A percentile compares a stretch with the other conserved stretches of the same genome.
Evolutionary conservation across 441 rosid species (phyloP).

Genomic region (Arabidopsis hybrid): DNA sequence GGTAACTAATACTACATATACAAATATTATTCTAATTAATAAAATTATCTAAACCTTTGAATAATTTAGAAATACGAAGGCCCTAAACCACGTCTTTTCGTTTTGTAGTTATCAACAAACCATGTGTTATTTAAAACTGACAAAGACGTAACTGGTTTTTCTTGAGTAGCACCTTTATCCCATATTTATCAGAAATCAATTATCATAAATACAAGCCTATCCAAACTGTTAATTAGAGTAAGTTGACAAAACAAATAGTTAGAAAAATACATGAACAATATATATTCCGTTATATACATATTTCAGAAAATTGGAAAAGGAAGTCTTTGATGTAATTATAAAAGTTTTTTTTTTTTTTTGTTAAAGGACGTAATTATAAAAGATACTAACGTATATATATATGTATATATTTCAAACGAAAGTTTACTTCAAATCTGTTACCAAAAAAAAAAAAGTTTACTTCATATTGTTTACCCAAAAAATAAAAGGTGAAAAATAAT

Average conservation of each 20-base stretch:
- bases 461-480: too few species aligned
- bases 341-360: not conserved
- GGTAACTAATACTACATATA: not conserved
- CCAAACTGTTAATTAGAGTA: not conserved
- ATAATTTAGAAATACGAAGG: not conserved
- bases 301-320: not conserved
- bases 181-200: not conserved
- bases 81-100: not conserved
- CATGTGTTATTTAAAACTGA: not conserved
- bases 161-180: not conserved
- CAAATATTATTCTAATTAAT: not conserved
- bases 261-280: not conserved
- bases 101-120: not conserved
- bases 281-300: not conserved
- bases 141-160: not conserved
- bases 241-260: not conserved
- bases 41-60: not conserved
- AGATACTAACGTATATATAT: not conserved
- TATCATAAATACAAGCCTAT: not conserved
- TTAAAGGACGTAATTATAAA: not conserved
- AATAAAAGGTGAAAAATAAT: not conserved
- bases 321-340: not conserved
- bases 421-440: not conserved
- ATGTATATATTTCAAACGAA: not conserved
- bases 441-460: not conserved